phyloP scores from a whole-genome alignment of 2,329 filamentous ascomycete species.

The Microcyclospora tardicrescens region DNA sequence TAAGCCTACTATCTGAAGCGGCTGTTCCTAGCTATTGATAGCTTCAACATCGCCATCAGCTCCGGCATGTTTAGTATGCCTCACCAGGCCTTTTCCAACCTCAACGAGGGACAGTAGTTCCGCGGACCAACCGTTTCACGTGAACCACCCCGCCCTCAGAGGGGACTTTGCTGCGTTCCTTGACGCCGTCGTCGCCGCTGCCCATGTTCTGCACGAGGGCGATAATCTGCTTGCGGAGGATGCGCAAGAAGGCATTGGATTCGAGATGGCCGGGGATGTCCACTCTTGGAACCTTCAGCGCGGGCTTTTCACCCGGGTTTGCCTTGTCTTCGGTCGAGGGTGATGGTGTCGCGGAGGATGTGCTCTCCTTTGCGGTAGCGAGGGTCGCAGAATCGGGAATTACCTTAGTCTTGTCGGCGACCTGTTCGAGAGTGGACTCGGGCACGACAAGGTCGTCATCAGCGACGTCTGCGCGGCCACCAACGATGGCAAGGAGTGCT shows the following conservation, averaged over 20 bases:
- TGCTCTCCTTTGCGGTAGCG: not conserved
- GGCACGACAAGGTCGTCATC: slow-evolving; percentile 8
- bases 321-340: not conserved
- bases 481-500: slow-evolving; percentile 42
- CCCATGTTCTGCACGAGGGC: slow-evolving; percentile 15
- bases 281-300: slow-evolving; percentile 6
- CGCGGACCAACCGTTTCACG: no score
- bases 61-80: no score
- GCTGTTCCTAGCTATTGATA: no score
- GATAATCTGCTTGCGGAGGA: slow-evolving; percentile 12
- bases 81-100: no score
- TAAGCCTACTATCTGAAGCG: no score
- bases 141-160: no score
- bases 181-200: slow-evolving; percentile 10
- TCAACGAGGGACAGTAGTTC: no score
- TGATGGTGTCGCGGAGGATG: not conserved
- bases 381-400: slow-evolving; percentile 3
- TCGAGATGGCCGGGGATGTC: slow-evolving; percentile 10
- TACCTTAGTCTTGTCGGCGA: slow-evolving; percentile 6
- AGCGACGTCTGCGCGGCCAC: slow-evolving; percentile 10
- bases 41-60: no score
- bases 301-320: slow-evolving; percentile 2
- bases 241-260: slow-evolving; percentile 9
- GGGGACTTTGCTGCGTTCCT: slow-evolving; percentile 1
- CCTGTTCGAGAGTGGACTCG: slow-evolving; percentile 5